Conservation (phyloP, 768 basidiomycete genomes). For the Amanita brunnescens region DNA sequence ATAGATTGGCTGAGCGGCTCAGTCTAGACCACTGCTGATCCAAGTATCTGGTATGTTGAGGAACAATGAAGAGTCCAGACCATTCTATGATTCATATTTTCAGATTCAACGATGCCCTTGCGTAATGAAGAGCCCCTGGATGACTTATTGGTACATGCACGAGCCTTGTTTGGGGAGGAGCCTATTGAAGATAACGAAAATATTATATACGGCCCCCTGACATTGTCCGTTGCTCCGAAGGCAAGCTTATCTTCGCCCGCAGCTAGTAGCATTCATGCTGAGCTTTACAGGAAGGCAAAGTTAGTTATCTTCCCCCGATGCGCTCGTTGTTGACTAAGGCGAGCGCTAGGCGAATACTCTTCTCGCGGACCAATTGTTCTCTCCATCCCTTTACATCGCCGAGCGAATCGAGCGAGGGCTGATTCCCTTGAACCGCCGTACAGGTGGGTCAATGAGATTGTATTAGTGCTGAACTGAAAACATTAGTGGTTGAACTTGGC, state of each 20-base stretch:
- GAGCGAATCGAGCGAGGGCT: slow-evolving; percentile 54
- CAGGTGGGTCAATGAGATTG: slow-evolving; percentile 24
- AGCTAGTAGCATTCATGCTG: not conserved
- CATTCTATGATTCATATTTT: slow-evolving; percentile 1
- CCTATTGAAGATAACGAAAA: slow-evolving; percentile 31
- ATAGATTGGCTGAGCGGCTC: slow-evolving; percentile 5
- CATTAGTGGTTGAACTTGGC: slow-evolving; percentile 60
- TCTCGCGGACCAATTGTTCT: slow-evolving; percentile 68
- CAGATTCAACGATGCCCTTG: not conserved
- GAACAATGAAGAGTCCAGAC: not conserved
- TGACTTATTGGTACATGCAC: slow-evolving; percentile 45
- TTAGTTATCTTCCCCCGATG: slow-evolving; percentile 20
- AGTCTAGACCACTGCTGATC: not conserved
- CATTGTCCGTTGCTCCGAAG: slow-evolving; percentile 50
- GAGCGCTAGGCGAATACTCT: slow-evolving; percentile 53
- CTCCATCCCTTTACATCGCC: slow-evolving; percentile 56
- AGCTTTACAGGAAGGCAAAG: slow-evolving; percentile 47
- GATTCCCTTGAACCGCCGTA: slow-evolving; percentile 31
- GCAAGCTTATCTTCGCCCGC: slow-evolving; percentile 21
- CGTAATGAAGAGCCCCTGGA: slow-evolving; percentile 12
- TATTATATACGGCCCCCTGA: slow-evolving; percentile 46
- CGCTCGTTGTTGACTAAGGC: slow-evolving; percentile 2
- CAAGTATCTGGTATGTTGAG: not conserved
- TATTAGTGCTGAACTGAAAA: not conserved
- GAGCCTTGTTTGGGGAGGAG: slow-evolving; percentile 41